Evolutionary conservation across 495 filamentous ascomycete genomes (phyloP), one percentile per base, ranked within the genome.

Genomic region (Sordaria brevicollis): DNA sequence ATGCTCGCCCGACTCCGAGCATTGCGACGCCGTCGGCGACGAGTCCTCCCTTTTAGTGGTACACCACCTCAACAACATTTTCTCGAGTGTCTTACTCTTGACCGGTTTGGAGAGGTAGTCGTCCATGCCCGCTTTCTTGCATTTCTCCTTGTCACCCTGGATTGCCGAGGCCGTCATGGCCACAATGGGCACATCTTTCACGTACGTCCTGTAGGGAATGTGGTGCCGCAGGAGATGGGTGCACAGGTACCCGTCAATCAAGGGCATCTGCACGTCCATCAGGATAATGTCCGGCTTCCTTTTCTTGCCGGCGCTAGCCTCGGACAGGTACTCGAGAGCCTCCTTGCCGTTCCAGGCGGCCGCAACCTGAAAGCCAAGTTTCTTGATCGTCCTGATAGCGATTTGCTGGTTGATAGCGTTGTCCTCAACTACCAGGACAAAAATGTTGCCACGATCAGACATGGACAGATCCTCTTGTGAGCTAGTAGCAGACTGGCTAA

Each of bases 221-320:
- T 89, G 84, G 65, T 86, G 84, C 41, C 92, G 82, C 31, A 95
- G 86, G 35, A 87, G 83, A n/a, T 89, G 88, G 0, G 91, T 93
- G 36, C 91, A 90, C 35, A 85, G 82, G 73, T 94, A 94, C 1
- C 92, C 92, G 71, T 93, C 92, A 70, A 93, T 86, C 17, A 93
- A 82, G 5, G 91, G 90, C 91, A 95, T 93, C 77, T 93, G 91
- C 0, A 93, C 88, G 73, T 96, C 91, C 92, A 96, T 95, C 8
- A 94, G 83, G 65, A 94, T 91, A n/a, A 94, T 89, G 71, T 94
- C 87, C 2, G 91, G 88, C 67, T 81, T 85, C 9, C 81, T 78
- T 39, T 85, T 76, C 33, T 39, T 76, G 13, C 83, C 79, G 4
- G 74, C 62, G 35, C 77, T 70, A 29, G 81, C 78, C 6, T 74